phyloP scores from a whole-genome alignment of 805 yeast species.

The Kluyveromyces nonfermentans region DNA sequence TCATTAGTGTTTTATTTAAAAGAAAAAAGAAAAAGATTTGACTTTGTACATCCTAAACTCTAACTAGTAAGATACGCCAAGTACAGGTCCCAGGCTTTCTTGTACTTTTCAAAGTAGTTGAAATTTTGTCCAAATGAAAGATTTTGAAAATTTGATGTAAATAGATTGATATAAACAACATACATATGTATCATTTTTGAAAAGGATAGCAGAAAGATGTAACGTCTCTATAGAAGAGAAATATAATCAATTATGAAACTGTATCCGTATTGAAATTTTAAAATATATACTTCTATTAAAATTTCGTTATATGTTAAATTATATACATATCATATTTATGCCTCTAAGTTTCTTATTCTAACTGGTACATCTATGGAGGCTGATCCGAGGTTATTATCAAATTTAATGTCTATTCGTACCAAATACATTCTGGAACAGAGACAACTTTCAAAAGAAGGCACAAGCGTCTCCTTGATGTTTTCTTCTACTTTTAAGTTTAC shows the following conservation, averaged over 20 bases:
- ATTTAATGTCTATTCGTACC: slow-evolving; percentile 39
- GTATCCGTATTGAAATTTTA: too few species aligned
- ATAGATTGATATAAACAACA: neutral
- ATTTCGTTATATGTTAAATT: neutral
- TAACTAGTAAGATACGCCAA: too few species aligned
- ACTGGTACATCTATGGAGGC: slow-evolving; percentile 31
- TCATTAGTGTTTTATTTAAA: too few species aligned
- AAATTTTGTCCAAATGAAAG: neutral
- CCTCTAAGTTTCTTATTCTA: slow-evolving; percentile 9
- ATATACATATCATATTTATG: neutral
- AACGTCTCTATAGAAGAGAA: too few species aligned
- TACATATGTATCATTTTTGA: neutral
- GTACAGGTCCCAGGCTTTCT: too few species aligned
- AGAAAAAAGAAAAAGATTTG: too few species aligned
- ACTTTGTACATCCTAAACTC: too few species aligned
- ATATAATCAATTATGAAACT: too few species aligned
- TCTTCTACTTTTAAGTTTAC: slow-evolving; percentile 36
- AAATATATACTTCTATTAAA: too few species aligned
- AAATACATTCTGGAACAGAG: slow-evolving; percentile 50
- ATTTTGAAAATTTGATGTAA: neutral
- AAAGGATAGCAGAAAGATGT: too few species aligned
- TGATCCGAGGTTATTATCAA: slow-evolving; percentile 29
- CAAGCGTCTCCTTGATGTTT: slow-evolving; percentile 39
- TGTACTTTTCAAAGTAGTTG: too few species aligned
- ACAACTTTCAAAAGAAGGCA: slow-evolving; percentile 59